Evolutionary conservation across 352 stramenopile genomes (phyloP).

Genomic region (Phytophthora podocarpi): DNA sequence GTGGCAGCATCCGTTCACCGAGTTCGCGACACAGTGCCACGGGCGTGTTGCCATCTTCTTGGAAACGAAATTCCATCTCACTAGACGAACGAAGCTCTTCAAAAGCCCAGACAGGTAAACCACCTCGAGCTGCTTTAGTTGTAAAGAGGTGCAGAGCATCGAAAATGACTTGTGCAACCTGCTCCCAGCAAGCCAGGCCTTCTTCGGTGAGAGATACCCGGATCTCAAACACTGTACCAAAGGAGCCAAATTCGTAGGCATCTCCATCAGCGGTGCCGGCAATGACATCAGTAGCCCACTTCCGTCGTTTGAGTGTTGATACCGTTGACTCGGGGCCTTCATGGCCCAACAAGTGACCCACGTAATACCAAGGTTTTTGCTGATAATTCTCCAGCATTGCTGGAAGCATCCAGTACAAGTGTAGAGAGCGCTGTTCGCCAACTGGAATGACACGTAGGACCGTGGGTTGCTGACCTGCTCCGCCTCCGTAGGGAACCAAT

Average conservation of each 20-base stretch:
- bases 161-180: constrained; percentile 57
- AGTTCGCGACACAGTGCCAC: constrained; percentile 48
- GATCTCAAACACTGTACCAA: constrained; percentile 62
- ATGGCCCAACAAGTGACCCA: constrained; percentile 57
- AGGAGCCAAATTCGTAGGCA: constrained; percentile 67
- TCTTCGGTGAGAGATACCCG: constrained; percentile 49
- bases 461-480: constrained; percentile 31
- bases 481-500: constrained; percentile 32
- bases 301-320: constrained; percentile 38
- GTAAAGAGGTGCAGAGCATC: constrained; percentile 42
- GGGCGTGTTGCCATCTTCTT: constrained; percentile 51
- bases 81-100: constrained; percentile 53
- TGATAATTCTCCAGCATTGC: constrained; percentile 44
- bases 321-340: constrained; percentile 54
- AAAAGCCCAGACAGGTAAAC: constrained; percentile 56
- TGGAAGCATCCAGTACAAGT: constrained; percentile 59
- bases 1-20: constrained; percentile 62
- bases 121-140: not conserved
- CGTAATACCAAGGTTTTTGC: constrained; percentile 61
- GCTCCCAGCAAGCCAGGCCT: constrained; percentile 47
- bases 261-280: constrained; percentile 57
- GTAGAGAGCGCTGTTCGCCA: constrained; percentile 47
- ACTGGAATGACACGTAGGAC: constrained; percentile 54
- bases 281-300: constrained; percentile 54
- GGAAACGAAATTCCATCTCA: constrained; percentile 67